Evolutionary conservation across 1,284 basidiomycete genomes (phyloP).

Genomic region (Cerrena zonata): DNA sequence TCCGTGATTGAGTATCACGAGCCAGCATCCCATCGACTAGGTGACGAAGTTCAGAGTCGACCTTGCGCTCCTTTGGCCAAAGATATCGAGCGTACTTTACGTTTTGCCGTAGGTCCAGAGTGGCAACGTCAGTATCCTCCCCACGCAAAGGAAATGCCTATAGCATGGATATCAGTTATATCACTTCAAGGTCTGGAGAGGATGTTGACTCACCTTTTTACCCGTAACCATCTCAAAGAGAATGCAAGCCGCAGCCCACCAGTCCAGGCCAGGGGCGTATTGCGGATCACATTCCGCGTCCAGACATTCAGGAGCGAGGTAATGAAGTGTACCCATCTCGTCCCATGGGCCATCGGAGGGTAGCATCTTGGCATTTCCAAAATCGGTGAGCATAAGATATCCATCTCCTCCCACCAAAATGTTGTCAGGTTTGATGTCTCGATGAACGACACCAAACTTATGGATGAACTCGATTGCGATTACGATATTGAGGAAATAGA

Average conservation of each 20-base stretch:
- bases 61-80: constrained; percentile 15
- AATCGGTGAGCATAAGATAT: constrained; percentile 68
- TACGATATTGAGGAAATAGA: constrained; percentile 58
- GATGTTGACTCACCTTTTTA: constrained; percentile 36
- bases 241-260: constrained; percentile 71
- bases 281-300: constrained; percentile 42
- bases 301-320: constrained; percentile 70
- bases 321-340: constrained; percentile 56
- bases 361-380: constrained; percentile 56
- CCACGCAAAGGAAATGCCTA: constrained; percentile 28
- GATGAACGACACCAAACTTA: constrained; percentile 67
- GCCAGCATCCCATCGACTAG: constrained; percentile 37
- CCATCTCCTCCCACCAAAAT: constrained; percentile 63
- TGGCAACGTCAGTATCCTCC: neutral
- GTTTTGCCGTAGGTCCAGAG: constrained; percentile 14
- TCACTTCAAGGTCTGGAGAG: neutral
- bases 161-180: constrained; percentile 1
- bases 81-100: constrained; percentile 1
- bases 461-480: constrained; percentile 72
- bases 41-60: constrained; percentile 36
- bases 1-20: constrained; percentile 30
- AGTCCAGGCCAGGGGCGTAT: constrained; percentile 52
- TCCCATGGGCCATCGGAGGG: constrained; percentile 47
- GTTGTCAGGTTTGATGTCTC: constrained; percentile 84
- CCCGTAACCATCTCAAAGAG: constrained; percentile 73